Base-by-base conservation (phyloP, 2,329 filamentous ascomycete genomes). In the Diplodia corticola region DNA sequence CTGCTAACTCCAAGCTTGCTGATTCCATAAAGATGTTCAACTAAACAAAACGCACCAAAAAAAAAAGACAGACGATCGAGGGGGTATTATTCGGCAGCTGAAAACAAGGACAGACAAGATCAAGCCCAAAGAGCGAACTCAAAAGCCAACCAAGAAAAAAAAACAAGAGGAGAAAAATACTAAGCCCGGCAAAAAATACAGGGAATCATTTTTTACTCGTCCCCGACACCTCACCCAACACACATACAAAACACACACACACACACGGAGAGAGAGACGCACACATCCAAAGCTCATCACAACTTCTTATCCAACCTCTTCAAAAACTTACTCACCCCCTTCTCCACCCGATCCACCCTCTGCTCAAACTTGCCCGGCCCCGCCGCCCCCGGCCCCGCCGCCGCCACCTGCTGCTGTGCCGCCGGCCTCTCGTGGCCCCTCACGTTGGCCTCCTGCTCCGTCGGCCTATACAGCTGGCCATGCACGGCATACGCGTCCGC, bases 271-370 rank as follows among this genome's bases (percentile, higher is more conserved):
- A n/a, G n/a, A n/a, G n/a, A n/a, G n/a, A n/a, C n/a, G n/a, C n/a
- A n/a, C n/a, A n/a, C n/a, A n/a, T 28, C 6, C 28, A 7, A 33
- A 35, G 7, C 33, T 35, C 40, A 37, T 68, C 70, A 76, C 78
- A 89, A 88, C 74, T 87, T 90, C 86, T 91, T 92, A 80, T 93
- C 90, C 77, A 93, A 84, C 79, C 89, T 91, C 84, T 89, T 92
- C 70, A 93, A 77, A 81, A 92, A 89, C 6, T 88, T 87, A 30
- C 86, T 85, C 4, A 92, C 85, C 1, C 89, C 88, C 75, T 87
- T 88, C 79, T 93, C 90, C 37, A 92, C 71, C 71, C 86, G 83
- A 30, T 86, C 87, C 0, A 89, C 86, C 68, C 86, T 84, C 74
- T 88, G 85, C 71, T 91, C 89, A 33, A 92, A 76, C 73, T 83